Conservation (phyloP, 495 filamentous ascomycete genomes). For the Penicillium bialowiezense region DNA sequence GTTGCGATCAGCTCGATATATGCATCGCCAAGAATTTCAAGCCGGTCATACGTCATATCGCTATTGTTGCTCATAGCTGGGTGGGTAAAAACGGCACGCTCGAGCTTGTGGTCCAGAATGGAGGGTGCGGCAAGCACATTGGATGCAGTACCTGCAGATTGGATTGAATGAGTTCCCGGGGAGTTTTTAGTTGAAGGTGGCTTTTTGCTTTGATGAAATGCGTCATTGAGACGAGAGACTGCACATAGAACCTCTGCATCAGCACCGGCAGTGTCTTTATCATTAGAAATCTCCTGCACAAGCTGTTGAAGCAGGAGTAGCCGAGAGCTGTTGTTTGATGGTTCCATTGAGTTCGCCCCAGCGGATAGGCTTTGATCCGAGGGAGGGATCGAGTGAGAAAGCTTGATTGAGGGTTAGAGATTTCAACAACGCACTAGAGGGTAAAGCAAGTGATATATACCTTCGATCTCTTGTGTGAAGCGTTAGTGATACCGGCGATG, state of each 20-base stretch:
- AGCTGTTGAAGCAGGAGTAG: slow-evolving; percentile 12
- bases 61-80: slow-evolving; percentile 39
- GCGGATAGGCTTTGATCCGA: not conserved
- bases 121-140: slow-evolving; percentile 52
- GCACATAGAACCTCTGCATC: slow-evolving; percentile 24
- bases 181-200: not conserved
- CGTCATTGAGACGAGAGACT: slow-evolving; percentile 18
- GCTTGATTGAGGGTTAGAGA: not conserved
- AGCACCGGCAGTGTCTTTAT: slow-evolving; percentile 5
- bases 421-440: not conserved
- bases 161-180: not conserved
- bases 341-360: not conserved
- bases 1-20: slow-evolving; percentile 70
- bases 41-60: slow-evolving; percentile 56
- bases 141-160: not conserved
- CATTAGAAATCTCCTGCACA: slow-evolving; percentile 20
- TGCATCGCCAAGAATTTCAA: slow-evolving; percentile 75
- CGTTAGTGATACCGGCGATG: not conserved
- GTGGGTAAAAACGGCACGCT: slow-evolving; percentile 67
- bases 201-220: slow-evolving; percentile 16
- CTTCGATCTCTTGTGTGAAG: not conserved
- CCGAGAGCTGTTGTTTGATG: slow-evolving; percentile 2
- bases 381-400: not conserved
- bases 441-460: not conserved
- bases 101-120: slow-evolving; percentile 54